Base-by-base conservation (phyloP, 345 rosid species). In the Toxicodendron radicans region DNA sequence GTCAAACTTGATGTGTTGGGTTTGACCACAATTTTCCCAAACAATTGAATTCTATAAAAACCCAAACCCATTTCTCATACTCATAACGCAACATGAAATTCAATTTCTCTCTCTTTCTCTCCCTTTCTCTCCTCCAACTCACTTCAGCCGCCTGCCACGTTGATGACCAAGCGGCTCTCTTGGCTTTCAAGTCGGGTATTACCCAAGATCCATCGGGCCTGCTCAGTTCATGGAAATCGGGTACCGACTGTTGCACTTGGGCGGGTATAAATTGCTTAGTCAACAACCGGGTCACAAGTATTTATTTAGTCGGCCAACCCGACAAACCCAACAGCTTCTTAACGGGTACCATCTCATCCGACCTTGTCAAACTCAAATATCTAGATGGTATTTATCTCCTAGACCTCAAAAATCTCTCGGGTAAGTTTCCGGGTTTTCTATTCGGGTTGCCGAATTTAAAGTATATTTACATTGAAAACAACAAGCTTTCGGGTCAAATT, bases 231-330 rank as follows among this genome's bases (percentile, higher is more conserved):
- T 89, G 98, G 97, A 91, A 88, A 68, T 64, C 85, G 58, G 94
- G 92, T 23, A 86, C 97, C n/a, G 84, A 86, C 24, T 93, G 98
- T 73, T 89, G 95, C 77, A 14, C 70, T 0, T 91, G 97, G 97
- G 8, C 27, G 13, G 92, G 91, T 35, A 56, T 91, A 2, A 76
- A 76, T 24, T 91, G 98, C 79, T 73, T 51, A 8, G 57, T 32
- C 51, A 51, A 30, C 32, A 67, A 72, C 57, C 90, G 95, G 38
- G 95, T 91, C 81, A 83, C 78, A 18, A 75, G 80, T 17, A 0
- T 93, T 11, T 27, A 20, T 18, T 78, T 91, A 9, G 0, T 0
- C 1, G 93, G 87, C 7, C 80, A 78, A n/a, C 67, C 63, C 1
- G 89, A 73, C 38, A 73, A 78, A 38, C 75, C 88, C 38, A 74